Evolutionary conservation across 768 basidiomycete genomes (phyloP).

Genomic region (Podaxis mareebaensis): DNA sequence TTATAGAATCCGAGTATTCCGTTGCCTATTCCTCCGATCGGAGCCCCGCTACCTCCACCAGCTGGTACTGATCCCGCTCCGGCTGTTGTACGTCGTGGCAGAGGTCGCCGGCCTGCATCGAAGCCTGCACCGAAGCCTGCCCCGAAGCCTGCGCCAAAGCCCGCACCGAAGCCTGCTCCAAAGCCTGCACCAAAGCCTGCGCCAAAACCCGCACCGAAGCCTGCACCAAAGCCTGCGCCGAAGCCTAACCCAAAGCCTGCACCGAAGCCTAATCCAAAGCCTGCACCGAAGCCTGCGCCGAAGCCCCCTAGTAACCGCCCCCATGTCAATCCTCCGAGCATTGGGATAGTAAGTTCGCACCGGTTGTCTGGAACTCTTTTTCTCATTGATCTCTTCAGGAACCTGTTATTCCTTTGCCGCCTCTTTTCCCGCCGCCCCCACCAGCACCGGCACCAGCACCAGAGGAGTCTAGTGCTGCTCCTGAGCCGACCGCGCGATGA

Average conservation of each 20-base stretch:
- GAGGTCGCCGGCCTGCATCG: not conserved
- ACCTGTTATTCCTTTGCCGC: not conserved
- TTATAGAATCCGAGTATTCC: no score
- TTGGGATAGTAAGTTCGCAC: not conserved
- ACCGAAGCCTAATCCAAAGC: not conserved
- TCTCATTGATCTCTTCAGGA: not conserved
- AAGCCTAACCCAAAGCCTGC: not conserved
- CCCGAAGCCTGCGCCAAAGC: not conserved
- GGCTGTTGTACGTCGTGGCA: not conserved
- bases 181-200: not conserved
- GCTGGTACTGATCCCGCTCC: not conserved
- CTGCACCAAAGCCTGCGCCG: not conserved
- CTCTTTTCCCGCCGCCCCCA: not conserved
- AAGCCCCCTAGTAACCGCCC: not conserved
- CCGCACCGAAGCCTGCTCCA: not conserved
- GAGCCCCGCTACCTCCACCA: not conserved
- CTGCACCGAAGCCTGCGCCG: not conserved
- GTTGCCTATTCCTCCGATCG: no score
- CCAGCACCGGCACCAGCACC: not conserved
- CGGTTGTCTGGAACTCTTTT: not conserved
- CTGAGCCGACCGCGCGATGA: not conserved
- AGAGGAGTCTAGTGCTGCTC: not conserved
- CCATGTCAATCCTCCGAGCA: not conserved
- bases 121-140: not conserved
- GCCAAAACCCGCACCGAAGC: not conserved